These are phyloP conservation scores for Achaetomium macrosporum DNA, from an alignment of 2,329 filamentous ascomycete genomes.

Conservation along the genomic window DNA sequence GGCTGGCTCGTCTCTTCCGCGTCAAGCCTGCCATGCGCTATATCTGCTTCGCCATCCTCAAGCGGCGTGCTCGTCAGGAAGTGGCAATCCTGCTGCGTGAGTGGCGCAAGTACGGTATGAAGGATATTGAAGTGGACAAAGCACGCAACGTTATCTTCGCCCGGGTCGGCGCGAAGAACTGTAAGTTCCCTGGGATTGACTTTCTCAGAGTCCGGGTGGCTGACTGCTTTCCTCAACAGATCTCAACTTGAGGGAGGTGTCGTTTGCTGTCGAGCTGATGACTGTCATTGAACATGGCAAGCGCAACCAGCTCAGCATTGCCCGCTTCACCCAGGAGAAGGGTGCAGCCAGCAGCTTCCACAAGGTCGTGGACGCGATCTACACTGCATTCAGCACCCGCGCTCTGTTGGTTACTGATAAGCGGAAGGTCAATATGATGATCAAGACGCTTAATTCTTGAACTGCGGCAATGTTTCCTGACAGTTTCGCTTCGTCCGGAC, in stretches of 20 bases:
- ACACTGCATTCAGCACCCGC: constrained; percentile 59
- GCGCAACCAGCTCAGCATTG: constrained; percentile 69
- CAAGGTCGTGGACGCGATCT: constrained; percentile 71
- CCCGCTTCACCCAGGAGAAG: constrained; percentile 80
- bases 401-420: constrained; percentile 64
- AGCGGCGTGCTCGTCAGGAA: constrained; percentile 70
- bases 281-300: constrained; percentile 81
- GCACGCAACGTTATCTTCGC: constrained; percentile 73
- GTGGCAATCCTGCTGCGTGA: constrained; percentile 68
- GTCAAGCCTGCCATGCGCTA: constrained; percentile 76
- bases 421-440: constrained; percentile 65
- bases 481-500: neutral
- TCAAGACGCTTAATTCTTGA: constrained; percentile 57
- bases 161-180: constrained; percentile 68
- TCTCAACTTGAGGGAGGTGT: constrained; percentile 78
- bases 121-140: constrained; percentile 73
- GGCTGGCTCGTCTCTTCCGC: constrained; percentile 83
- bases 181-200: constrained; percentile 45
- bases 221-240: constrained; percentile 42
- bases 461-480: neutral
- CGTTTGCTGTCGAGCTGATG: constrained; percentile 81
- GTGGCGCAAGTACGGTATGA: constrained; percentile 78
- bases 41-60: constrained; percentile 68
- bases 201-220: neutral
- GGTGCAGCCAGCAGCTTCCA: constrained; percentile 90